These are phyloP conservation scores for Neodidymelliopsis sp. DNA, from an alignment of 2,329 filamentous ascomycete species.

Conservation along the genomic window DNA sequence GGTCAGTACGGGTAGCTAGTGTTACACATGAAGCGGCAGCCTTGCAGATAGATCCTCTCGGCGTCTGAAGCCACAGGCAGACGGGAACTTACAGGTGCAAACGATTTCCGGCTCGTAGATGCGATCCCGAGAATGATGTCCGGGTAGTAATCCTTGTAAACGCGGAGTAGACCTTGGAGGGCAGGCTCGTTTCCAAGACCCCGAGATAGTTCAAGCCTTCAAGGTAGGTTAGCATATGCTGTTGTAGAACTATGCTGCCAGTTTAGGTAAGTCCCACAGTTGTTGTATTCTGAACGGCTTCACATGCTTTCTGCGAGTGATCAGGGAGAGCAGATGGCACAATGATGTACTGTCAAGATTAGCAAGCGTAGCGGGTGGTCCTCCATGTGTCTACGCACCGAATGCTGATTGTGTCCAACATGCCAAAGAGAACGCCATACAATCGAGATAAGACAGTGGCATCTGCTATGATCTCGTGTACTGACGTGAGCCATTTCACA, in stretches of 20 bases:
- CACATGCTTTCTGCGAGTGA: slow-evolving; percentile 83
- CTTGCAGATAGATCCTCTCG: slow-evolving; percentile 21
- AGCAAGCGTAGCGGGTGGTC: slow-evolving; percentile 21
- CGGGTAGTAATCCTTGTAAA: slow-evolving; percentile 92
- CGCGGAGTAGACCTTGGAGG: slow-evolving; percentile 74
- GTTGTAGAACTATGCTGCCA: not conserved
- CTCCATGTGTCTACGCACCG: slow-evolving; percentile 56
- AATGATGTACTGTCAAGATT: slow-evolving; percentile 55
- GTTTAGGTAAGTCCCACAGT: slow-evolving; percentile 51
- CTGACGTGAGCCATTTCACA: slow-evolving; percentile 79
- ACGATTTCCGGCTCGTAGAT: slow-evolving; percentile 53
- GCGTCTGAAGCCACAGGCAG: slow-evolving; percentile 9
- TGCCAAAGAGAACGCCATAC: slow-evolving; percentile 80
- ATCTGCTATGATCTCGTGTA: slow-evolving; percentile 74
- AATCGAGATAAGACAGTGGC: slow-evolving; percentile 69
- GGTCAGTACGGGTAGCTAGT: slow-evolving; percentile 33
- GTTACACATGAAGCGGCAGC: slow-evolving; percentile 24
- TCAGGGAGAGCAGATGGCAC: slow-evolving; percentile 79
- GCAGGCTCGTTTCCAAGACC: slow-evolving; percentile 71
- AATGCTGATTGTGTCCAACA: slow-evolving; percentile 81
- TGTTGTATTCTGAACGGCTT: slow-evolving; percentile 83
- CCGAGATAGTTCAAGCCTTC: slow-evolving; percentile 57
- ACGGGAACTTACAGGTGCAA: slow-evolving; percentile 48
- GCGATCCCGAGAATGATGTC: slow-evolving; percentile 82
- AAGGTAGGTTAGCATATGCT: slow-evolving; percentile 30